Evolutionary conservation across 2,329 filamentous ascomycete genomes (phyloP).

Genomic region (Ceratocystis ficicola): DNA sequence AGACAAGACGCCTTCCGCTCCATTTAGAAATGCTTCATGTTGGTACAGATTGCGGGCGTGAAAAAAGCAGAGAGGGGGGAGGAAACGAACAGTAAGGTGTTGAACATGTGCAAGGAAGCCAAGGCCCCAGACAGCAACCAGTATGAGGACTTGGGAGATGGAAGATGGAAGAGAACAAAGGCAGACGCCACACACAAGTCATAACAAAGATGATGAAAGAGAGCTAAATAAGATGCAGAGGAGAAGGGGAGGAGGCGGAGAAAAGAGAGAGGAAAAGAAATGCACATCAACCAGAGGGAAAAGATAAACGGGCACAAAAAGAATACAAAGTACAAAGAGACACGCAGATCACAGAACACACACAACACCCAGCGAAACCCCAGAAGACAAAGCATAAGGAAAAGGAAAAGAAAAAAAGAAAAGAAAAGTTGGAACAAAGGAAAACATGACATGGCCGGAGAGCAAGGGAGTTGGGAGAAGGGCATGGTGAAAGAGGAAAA

Average conservation of each 20-base stretch:
- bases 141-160: slow-evolving; percentile 1
- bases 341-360: background rate
- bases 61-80: background rate
- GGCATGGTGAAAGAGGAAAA: background rate
- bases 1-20: slow-evolving; percentile 5
- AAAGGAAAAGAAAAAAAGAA: background rate
- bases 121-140: background rate
- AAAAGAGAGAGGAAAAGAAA: slow-evolving; percentile 12
- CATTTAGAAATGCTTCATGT: slow-evolving; percentile 7
- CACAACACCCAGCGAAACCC: slow-evolving; percentile 1
- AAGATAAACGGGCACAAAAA: slow-evolving; percentile 12
- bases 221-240: background rate
- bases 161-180: background rate
- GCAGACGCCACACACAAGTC: slow-evolving; percentile 4
- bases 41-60: background rate
- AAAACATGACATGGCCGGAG: background rate
- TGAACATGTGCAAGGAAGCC: background rate
- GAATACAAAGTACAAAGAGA: background rate
- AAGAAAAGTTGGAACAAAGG: background rate
- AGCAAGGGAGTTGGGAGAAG: background rate
- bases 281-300: slow-evolving; percentile 7
- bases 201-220: slow-evolving; percentile 7
- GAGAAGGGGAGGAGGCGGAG: background rate
- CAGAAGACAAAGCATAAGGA: slow-evolving; percentile 1
- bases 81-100: background rate